Conservation (phyloP, 768 basidiomycete species). For the Boletus reticulatus region DNA sequence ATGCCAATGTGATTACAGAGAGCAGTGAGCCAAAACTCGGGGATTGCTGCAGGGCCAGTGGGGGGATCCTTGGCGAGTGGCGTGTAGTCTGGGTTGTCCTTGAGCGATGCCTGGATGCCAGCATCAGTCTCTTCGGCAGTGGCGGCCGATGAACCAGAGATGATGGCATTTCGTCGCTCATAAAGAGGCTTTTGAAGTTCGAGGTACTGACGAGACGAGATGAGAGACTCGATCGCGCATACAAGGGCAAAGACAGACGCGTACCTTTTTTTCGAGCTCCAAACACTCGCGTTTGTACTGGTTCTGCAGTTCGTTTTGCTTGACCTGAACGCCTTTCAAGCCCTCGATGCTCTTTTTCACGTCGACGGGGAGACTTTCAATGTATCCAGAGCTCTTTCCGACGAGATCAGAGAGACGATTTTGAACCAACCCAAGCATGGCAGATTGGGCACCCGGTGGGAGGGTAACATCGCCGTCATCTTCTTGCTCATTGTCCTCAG, state of each 20-base stretch:
- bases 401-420: constrained; percentile 81
- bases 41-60: constrained; percentile 51
- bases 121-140: constrained; percentile 80
- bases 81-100: constrained; percentile 73
- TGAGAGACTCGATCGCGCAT: constrained; percentile 12
- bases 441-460: constrained; percentile 49
- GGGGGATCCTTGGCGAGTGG: constrained; percentile 54
- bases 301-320: constrained; percentile 88
- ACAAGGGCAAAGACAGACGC: constrained; percentile 22
- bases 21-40: constrained; percentile 98
- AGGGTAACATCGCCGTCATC: constrained; percentile 52
- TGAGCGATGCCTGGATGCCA: constrained; percentile 68
- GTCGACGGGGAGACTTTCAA: constrained; percentile 80
- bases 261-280: constrained; percentile 93
- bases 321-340: constrained; percentile 90
- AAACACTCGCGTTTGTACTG: constrained; percentile 92
- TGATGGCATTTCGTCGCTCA: constrained; percentile 81
- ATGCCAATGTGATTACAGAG: constrained; percentile 88
- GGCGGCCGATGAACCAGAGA: constrained; percentile 71
- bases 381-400: constrained; percentile 92
- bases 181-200: constrained; percentile 81
- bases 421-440: constrained; percentile 85
- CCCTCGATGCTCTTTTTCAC: constrained; percentile 87
- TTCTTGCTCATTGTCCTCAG: constrained; percentile 74
- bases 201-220: constrained; percentile 52